Evolutionary conservation across 345 rosid species (phyloP).

Genomic region (Sisymbrium altissimum): DNA sequence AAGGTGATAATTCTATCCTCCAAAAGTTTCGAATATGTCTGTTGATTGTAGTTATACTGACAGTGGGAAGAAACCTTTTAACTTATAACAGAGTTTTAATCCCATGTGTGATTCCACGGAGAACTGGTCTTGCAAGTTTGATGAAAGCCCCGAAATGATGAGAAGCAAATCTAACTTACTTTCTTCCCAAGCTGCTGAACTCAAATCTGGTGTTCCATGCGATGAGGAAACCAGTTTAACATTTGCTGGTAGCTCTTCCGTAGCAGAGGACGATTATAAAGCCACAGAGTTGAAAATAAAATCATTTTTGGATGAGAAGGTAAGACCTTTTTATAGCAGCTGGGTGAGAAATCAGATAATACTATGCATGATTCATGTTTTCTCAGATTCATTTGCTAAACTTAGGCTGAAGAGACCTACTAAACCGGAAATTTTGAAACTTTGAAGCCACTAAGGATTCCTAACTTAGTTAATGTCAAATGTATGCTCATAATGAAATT

Average conservation of each 20-base stretch:
- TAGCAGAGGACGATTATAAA: slow-evolving; percentile 75
- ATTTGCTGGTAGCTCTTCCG: slow-evolving; percentile 40
- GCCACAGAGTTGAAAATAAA: slow-evolving; percentile 81
- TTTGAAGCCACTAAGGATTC: background rate
- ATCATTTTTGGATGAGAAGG: slow-evolving; percentile 90
- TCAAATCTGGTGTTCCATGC: slow-evolving; percentile 35
- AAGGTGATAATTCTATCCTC: slow-evolving; percentile 48
- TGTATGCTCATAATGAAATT: background rate
- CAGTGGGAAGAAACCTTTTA: slow-evolving; percentile 4
- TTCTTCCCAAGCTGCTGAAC: slow-evolving; percentile 33
- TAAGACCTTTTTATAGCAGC: slow-evolving; percentile 12
- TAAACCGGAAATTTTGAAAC: background rate
- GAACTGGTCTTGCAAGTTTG: slow-evolving; percentile 67
- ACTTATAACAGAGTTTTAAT: slow-evolving; percentile 64
- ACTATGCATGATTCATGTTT: slow-evolving; percentile 2
- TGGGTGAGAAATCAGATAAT: slow-evolving; percentile 10
- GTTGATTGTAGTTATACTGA: slow-evolving; percentile 2
- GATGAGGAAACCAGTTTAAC: slow-evolving; percentile 44
- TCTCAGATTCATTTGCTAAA: background rate
- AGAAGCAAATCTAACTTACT: slow-evolving; percentile 38
- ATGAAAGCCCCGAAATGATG: slow-evolving; percentile 44
- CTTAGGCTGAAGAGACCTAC: background rate
- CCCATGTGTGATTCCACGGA: slow-evolving; percentile 80
- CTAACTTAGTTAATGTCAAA: background rate
- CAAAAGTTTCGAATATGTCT: background rate